A percentile compares a stretch with the other conserved stretches of the same genome.
These are phyloP conservation scores for Strigomonas oncopelti DNA, from an alignment of 208 protist species.

Conservation along the genomic window DNA sequence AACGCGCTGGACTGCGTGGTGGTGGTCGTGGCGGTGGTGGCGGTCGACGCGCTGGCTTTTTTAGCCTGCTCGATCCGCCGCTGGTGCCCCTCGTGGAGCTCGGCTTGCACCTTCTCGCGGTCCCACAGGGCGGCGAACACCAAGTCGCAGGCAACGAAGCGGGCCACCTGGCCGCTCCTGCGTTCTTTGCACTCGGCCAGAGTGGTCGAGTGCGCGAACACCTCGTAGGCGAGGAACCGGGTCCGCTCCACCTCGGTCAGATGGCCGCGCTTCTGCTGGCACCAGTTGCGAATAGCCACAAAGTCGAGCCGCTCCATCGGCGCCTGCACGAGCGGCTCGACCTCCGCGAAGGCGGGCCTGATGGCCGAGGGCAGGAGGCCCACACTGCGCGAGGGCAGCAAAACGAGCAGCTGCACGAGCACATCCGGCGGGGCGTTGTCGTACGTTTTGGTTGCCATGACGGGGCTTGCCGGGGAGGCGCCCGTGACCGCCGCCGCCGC, in stretches of 20 bases:
- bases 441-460: slow-evolving; percentile 10
- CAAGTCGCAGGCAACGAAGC: slow-evolving; percentile 49
- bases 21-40: slow-evolving; percentile 4
- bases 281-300: slow-evolving; percentile 58
- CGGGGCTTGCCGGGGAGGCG: background rate
- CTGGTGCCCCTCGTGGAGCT: slow-evolving; percentile 16
- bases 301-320: slow-evolving; percentile 75
- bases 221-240: slow-evolving; percentile 65
- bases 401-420: slow-evolving; percentile 75
- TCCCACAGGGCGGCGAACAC: slow-evolving; percentile 68
- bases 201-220: slow-evolving; percentile 37
- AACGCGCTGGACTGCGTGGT: slow-evolving; percentile 5
- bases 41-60: background rate
- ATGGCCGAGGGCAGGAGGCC: slow-evolving; percentile 62
- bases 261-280: slow-evolving; percentile 47
- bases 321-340: slow-evolving; percentile 54
- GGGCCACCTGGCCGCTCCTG: slow-evolving; percentile 6
- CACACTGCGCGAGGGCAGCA: slow-evolving; percentile 58
- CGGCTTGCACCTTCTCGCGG: slow-evolving; percentile 22
- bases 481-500: background rate
- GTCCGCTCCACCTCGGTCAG: slow-evolving; percentile 78
- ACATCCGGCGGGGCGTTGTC: slow-evolving; percentile 57
- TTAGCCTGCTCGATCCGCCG: slow-evolving; percentile 4
- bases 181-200: background rate
- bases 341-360: slow-evolving; percentile 53